Base-by-base conservation (phyloP, 495 filamentous ascomycete genomes). In the Clavariopsis aquatica region DNA sequence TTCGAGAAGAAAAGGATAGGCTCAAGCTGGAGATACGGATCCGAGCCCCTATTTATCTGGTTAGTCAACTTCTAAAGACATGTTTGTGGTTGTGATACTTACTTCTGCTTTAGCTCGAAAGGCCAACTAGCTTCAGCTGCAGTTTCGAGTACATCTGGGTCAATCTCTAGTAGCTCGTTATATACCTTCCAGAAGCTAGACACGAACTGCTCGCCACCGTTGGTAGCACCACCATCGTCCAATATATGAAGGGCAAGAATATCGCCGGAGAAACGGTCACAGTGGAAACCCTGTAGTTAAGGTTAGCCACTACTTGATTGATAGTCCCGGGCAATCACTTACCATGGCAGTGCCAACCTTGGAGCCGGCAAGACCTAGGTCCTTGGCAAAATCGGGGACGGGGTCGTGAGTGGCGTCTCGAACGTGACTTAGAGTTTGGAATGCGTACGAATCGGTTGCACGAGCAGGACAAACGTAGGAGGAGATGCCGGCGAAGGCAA, bases 391-490 rank as follows among this genome's bases (percentile, higher is more conserved):
- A 13, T 61, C 29, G 1, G 66, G 66, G 5, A 66, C 60, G 4
- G 45, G 31, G 28, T 69, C 66, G 20, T 65, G 60, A 4, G 60
- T 69, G 13, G 66, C 70, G 41, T 72, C 70, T 2, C 66, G 70
- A 24, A 72, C 56, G 31, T 72, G 70, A 57, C 69, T 72, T 36
- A 72, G 45, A 20, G 70, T 69, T 31, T 72, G 63, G 34, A 69
- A 67, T 13, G 68, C 68, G 55, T 60, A 70, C 17, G 58, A 58
- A 49, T 70, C 68, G 6, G 70, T 72, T 13, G 66, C 66, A 34
- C 70, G 62, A 22, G 49, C 45, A 31, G 54, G 43, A 38, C 59
- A 60, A 10, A 72, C 64, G 47, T 69, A 52, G 1, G 63, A 59
- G 9, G 31, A 53, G 12, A 72, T 23, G 24, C 70, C 70, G 27